Evolutionary conservation across 192 early-diverging fungal genomes (phyloP).

Genomic region (Chytriomyces sp.): DNA sequence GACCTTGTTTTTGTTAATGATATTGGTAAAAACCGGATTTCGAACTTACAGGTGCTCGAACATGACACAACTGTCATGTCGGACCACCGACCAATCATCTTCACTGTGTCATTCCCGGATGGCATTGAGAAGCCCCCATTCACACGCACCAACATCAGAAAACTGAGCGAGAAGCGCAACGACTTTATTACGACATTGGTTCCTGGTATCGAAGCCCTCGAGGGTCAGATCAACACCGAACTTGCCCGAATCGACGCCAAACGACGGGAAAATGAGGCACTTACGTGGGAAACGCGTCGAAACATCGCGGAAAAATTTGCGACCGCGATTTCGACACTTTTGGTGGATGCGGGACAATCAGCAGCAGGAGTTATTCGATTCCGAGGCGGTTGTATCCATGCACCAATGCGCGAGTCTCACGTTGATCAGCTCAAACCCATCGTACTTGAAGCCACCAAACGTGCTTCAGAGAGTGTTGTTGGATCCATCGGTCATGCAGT

Average conservation of each 20-base stretch:
- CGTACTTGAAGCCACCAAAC: too few species aligned
- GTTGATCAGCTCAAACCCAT: too few species aligned
- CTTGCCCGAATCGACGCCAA: not conserved
- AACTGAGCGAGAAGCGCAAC: not conserved
- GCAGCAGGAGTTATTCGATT: not conserved
- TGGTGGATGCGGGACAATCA: not conserved
- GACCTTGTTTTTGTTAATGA: constrained; percentile 2
- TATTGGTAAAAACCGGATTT: not conserved
- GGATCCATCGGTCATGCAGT: not conserved
- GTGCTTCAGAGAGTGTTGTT: too few species aligned
- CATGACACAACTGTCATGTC: not conserved
- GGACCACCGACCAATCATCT: not conserved
- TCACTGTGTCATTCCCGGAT: not conserved
- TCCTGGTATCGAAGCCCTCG: too few species aligned
- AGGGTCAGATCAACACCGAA: not conserved
- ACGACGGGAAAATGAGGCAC: too few species aligned
- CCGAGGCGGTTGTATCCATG: too few species aligned
- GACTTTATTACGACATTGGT: not conserved
- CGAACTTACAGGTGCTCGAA: not conserved
- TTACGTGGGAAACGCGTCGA: not conserved
- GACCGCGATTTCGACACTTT: not conserved
- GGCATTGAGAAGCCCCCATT: not conserved
- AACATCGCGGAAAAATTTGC: not conserved
- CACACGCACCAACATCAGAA: not conserved
- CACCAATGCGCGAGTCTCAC: too few species aligned